Conservation (phyloP, 2,329 filamentous ascomycete species). For the Paecilomyces sp. region DNA sequence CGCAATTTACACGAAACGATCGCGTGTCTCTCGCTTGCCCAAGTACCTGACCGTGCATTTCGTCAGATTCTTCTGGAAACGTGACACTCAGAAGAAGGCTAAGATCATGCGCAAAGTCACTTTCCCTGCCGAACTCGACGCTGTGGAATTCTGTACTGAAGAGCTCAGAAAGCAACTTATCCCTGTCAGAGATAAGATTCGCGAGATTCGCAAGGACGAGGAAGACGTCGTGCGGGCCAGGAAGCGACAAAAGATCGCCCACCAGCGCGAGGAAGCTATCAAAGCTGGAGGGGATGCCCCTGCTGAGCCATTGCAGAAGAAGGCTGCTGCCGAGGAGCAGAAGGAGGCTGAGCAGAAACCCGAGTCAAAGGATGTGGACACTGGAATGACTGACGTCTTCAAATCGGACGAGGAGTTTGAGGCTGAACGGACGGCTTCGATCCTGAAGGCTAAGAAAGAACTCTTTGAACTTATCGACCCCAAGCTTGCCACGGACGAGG, state of each 20-base stretch:
- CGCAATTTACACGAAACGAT: slow-evolving; percentile 80
- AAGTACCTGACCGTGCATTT: slow-evolving; percentile 97
- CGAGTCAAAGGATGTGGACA: slow-evolving; percentile 58
- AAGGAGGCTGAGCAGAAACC: slow-evolving; percentile 43
- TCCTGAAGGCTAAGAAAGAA: slow-evolving; percentile 80
- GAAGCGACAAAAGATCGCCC: slow-evolving; percentile 77
- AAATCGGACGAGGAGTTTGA: slow-evolving; percentile 95
- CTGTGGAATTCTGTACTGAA: slow-evolving; percentile 92
- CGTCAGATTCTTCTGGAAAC: slow-evolving; percentile 96
- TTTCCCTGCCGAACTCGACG: slow-evolving; percentile 87
- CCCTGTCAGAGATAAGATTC: slow-evolving; percentile 92
- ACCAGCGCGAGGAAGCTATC: slow-evolving; percentile 48
- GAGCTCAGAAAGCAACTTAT: slow-evolving; percentile 74
- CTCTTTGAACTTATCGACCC: slow-evolving; percentile 70
- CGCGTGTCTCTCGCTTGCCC: slow-evolving; percentile 80
- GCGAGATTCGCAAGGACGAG: slow-evolving; percentile 90
- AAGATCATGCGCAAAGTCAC: slow-evolving; percentile 99
- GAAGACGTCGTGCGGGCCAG: slow-evolving; percentile 84
- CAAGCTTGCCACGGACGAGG: slow-evolving; percentile 66
- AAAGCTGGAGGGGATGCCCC: slow-evolving; percentile 28
- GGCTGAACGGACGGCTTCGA: slow-evolving; percentile 67
- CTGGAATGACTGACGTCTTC: slow-evolving; percentile 65
- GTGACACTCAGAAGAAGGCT: slow-evolving; percentile 92
- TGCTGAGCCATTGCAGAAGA: slow-evolving; percentile 39
- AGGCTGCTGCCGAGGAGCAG: slow-evolving; percentile 44